Evolutionary conservation across 441 rosid species (phyloP).

Genomic region (Hypseocharis bilobata): DNA sequence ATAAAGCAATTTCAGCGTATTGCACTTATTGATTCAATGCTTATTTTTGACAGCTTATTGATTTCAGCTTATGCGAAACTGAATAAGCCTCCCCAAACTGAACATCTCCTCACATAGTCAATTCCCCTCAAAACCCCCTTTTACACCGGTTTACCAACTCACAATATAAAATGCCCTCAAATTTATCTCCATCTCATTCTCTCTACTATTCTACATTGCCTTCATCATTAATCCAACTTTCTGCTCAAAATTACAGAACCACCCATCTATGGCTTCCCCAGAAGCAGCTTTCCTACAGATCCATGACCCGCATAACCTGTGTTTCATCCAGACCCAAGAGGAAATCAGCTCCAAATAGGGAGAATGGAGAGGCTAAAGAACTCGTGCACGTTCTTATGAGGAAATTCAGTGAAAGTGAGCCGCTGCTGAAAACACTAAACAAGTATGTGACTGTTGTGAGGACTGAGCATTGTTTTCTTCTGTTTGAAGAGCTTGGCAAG

Average conservation of each 20-base stretch:
- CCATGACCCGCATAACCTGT: constrained; percentile 23
- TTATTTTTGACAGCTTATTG: too few species aligned
- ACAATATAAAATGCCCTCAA: not conserved
- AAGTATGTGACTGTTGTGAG: constrained; percentile 59
- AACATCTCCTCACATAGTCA: too few species aligned
- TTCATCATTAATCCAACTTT: constrained; percentile 9
- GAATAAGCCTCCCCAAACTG: too few species aligned
- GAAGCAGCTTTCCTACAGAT: constrained; percentile 1
- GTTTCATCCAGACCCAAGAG: constrained; percentile 39
- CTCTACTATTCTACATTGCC: constrained; percentile 16
- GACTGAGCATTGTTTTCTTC: constrained; percentile 69
- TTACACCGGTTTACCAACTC: too few species aligned
- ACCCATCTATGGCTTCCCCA: constrained; percentile 14
- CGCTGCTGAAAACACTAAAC: constrained; percentile 56
- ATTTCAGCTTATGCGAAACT: too few species aligned
- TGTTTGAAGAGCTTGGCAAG: constrained; percentile 89
- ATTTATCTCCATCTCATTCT: constrained; percentile 11
- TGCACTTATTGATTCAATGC: too few species aligned
- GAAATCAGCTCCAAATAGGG: constrained; percentile 23
- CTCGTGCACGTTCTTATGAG: constrained; percentile 48
- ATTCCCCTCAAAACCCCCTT: too few species aligned
- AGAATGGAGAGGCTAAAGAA: constrained; percentile 41
- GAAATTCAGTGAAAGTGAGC: constrained; percentile 45
- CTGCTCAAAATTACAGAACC: constrained; percentile 4
- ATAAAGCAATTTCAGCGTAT: too few species aligned